Conservation (phyloP, 495 filamentous ascomycete species). For the Staphylotrichum longicolle region DNA sequence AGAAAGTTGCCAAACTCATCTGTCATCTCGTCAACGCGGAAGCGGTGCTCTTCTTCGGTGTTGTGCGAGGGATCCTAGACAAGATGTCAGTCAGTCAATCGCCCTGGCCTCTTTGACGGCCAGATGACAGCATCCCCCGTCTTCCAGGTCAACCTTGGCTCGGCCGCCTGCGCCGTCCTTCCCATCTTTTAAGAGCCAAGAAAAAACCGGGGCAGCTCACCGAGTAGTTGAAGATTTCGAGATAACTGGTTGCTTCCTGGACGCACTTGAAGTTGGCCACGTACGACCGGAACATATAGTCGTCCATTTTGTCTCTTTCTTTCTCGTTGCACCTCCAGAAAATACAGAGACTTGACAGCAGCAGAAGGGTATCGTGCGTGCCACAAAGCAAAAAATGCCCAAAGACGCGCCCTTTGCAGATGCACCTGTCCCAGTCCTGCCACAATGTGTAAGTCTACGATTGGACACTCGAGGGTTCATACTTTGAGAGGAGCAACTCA, state of each 20-base stretch:
- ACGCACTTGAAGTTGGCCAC: conserved; percentile 45
- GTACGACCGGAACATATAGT: conserved; percentile 50
- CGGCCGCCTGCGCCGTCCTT: no score
- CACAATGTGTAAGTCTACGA: not conserved
- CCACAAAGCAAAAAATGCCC: not conserved
- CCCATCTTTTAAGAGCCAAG: not conserved
- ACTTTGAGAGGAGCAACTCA: not conserved
- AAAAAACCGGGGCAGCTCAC: conserved; percentile 36
- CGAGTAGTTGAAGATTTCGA: conserved; percentile 56
- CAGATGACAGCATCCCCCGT: no score
- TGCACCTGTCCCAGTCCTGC: no score
- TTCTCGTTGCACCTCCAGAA: not conserved
- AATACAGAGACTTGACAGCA: not conserved
- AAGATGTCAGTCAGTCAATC: no score
- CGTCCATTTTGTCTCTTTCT: conserved; percentile 43
- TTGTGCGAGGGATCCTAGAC: conserved; percentile 42
- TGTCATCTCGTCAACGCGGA: conserved; percentile 18
- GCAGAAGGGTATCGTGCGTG: not conserved
- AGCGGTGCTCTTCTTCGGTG: conserved; percentile 47
- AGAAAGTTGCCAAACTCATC: conserved; percentile 58
- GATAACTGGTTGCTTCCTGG: conserved; percentile 48
- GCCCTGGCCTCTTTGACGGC: no score
- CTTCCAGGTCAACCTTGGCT: no score
- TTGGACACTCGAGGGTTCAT: not conserved
- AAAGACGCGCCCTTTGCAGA: no score